Evolutionary conservation across 2,329 filamentous ascomycete species (phyloP).

Genomic region (Fusarium coffeatum): DNA sequence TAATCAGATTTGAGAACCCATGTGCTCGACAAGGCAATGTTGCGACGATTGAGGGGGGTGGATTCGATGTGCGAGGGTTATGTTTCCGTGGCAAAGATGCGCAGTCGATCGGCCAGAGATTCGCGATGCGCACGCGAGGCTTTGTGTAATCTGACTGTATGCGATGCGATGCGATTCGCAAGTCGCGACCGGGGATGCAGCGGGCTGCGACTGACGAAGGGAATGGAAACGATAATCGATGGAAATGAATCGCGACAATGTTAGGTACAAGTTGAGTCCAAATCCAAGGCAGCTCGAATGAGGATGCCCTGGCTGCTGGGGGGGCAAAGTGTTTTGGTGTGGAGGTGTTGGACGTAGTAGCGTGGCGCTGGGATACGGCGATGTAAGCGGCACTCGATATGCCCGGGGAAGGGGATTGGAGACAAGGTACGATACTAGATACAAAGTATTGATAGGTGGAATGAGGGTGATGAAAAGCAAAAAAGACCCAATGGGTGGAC

Average conservation of each 20-base stretch:
- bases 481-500: slow-evolving; percentile 20
- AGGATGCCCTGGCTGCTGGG: slow-evolving; percentile 40
- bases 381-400: slow-evolving; percentile 43
- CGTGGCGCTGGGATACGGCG: slow-evolving; percentile 44
- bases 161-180: slow-evolving; percentile 39
- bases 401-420: slow-evolving; percentile 18
- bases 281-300: slow-evolving; percentile 25
- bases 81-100: slow-evolving; percentile 25
- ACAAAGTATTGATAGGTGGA: neutral
- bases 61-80: slow-evolving; percentile 30
- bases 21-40: slow-evolving; percentile 41
- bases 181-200: slow-evolving; percentile 39
- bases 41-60: slow-evolving; percentile 34
- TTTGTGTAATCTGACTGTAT: slow-evolving; percentile 19
- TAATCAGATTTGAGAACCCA: slow-evolving; percentile 43
- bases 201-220: slow-evolving; percentile 27
- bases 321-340: slow-evolving; percentile 42
- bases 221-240: slow-evolving; percentile 14
- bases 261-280: slow-evolving; percentile 31
- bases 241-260: slow-evolving; percentile 37
- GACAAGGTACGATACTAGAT: slow-evolving; percentile 24
- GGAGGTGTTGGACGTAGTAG: slow-evolving; percentile 42
- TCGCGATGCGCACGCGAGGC: slow-evolving; percentile 47
- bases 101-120: slow-evolving; percentile 37
- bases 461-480: neutral